phyloP scores from a whole-genome alignment of 441 rosid genomes.

The Brassica balearica region DNA sequence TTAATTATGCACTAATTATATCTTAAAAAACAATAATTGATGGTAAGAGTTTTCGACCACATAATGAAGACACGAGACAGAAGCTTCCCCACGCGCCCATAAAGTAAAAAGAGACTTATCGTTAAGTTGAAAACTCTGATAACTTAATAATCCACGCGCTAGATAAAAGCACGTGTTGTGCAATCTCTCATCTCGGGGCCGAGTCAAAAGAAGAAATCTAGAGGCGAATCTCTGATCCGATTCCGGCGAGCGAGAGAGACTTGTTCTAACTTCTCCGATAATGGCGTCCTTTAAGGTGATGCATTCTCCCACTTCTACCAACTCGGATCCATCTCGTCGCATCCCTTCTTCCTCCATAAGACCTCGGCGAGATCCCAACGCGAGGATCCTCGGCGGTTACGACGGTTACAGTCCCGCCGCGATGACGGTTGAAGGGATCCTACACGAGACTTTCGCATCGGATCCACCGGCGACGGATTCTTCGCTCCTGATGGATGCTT shows the following conservation, averaged over 20 bases:
- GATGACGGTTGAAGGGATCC: slow-evolving; percentile 56
- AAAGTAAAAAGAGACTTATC: neutral
- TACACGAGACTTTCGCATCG: slow-evolving; percentile 39
- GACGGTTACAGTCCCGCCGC: slow-evolving; percentile 46
- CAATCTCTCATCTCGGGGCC: neutral
- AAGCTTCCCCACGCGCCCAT: slow-evolving; percentile 25
- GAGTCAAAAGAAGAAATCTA: slow-evolving; percentile 33
- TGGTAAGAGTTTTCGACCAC: slow-evolving; percentile 20
- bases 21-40: slow-evolving; percentile 5
- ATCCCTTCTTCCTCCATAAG: slow-evolving; percentile 44
- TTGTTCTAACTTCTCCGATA: neutral
- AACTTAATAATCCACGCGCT: slow-evolving; percentile 4
- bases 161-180: neutral
- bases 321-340: slow-evolving; percentile 63
- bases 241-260: slow-evolving; percentile 29
- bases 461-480: slow-evolving; percentile 52
- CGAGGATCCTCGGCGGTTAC: slow-evolving; percentile 16
- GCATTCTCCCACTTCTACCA: slow-evolving; percentile 61
- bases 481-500: slow-evolving; percentile 37
- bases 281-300: slow-evolving; percentile 74
- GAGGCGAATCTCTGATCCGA: slow-evolving; percentile 33
- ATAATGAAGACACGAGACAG: slow-evolving; percentile 20
- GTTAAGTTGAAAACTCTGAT: neutral
- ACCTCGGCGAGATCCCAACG: slow-evolving; percentile 29
- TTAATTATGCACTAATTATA: slow-evolving; percentile 6